Evolutionary conservation across 495 filamentous ascomycete genomes (phyloP).

Genomic region (Tuber microsphaerosporum): DNA sequence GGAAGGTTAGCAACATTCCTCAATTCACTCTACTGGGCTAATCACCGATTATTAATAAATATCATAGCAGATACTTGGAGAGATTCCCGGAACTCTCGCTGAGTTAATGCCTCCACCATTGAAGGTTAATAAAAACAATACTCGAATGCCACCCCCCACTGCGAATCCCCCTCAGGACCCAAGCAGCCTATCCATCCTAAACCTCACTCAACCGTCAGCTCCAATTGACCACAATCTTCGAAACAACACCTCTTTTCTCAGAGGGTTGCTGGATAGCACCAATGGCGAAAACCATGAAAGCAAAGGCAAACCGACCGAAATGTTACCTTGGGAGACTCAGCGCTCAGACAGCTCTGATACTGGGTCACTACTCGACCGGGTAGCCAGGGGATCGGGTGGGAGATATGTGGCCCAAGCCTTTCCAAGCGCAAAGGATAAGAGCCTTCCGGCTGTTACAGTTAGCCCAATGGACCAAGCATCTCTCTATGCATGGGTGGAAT

Average conservation of each 20-base stretch:
- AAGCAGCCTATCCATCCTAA: slow-evolving; percentile 18
- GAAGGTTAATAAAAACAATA: slow-evolving; percentile 14
- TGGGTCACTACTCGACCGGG: background rate
- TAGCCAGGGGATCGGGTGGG: background rate
- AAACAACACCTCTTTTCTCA: background rate
- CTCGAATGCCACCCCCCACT: slow-evolving; percentile 22
- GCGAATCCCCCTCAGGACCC: slow-evolving; percentile 22
- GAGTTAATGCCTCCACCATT: background rate
- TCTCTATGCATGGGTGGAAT: slow-evolving; percentile 30
- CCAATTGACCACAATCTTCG: slow-evolving; percentile 7
- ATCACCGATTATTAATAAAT: background rate
- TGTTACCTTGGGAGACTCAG: slow-evolving; percentile 18
- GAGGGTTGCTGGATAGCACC: background rate
- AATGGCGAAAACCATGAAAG: background rate
- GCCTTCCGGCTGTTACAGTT: slow-evolving; percentile 26
- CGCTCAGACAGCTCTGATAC: background rate
- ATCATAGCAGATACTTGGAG: background rate
- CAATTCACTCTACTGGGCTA: background rate
- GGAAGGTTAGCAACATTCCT: background rate
- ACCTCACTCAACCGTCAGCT: slow-evolving; percentile 12
- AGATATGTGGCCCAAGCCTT: background rate
- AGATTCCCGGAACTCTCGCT: background rate
- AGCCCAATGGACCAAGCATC: slow-evolving; percentile 22
- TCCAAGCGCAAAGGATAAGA: background rate
- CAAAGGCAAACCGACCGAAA: background rate